Percentiles rank a stretch among this genome's conserved stretches.
phyloP scores from a whole-genome alignment of 257 asterid species.

The Cordia subcordata region DNA sequence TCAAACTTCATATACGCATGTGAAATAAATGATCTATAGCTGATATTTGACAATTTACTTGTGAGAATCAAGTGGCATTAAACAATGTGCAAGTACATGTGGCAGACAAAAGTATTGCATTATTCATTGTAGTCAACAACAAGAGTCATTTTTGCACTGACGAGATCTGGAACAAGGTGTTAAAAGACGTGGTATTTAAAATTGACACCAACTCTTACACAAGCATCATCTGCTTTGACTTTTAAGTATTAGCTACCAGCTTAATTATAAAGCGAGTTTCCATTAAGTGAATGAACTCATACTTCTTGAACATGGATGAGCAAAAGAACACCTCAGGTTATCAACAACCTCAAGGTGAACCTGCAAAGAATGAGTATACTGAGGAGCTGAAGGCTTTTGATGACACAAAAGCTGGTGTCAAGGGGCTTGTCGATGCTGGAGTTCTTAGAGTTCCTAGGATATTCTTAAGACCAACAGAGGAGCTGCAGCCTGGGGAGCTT shows the following conservation, averaged over 20 bases:
- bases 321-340: neutral
- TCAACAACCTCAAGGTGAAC: neutral
- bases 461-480: neutral
- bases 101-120: neutral
- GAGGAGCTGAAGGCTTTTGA: slow-evolving; percentile 13
- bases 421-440: slow-evolving; percentile 11
- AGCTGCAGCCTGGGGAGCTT: neutral
- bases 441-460: slow-evolving; percentile 5
- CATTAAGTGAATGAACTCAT: neutral
- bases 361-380: slow-evolving; percentile 1
- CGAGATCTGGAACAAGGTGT: neutral
- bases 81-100: neutral
- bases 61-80: neutral
- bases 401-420: slow-evolving; percentile 11
- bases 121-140: no score
- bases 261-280: neutral
- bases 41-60: neutral
- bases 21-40: neutral
- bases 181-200: neutral
- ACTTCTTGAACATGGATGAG: neutral
- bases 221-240: neutral
- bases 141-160: no score
- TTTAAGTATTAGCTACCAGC: neutral
- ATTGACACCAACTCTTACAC: no score
- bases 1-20: neutral